Evolutionary conservation across 1,284 basidiomycete genomes (phyloP).

Genomic region (Wolfiporia cocos): DNA sequence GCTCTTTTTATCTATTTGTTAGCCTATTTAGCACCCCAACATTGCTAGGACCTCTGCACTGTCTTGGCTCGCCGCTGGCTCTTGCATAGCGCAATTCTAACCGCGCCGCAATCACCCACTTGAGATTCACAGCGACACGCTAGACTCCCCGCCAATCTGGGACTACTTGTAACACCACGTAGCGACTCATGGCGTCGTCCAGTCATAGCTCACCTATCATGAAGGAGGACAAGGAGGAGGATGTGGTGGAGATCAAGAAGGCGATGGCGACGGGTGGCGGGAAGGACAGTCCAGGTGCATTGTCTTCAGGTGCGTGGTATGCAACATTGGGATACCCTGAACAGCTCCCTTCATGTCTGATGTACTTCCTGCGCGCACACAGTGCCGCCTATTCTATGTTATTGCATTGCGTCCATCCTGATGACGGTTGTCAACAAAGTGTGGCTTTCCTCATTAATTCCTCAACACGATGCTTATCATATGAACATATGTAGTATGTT

Average conservation of each 20-base stretch:
- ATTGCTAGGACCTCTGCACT: too few relatives aligned
- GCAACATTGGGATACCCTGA: too few relatives aligned
- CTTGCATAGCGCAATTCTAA: too few relatives aligned
- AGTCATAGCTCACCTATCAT: conserved; percentile 4
- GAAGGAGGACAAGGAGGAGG: conserved; percentile 29
- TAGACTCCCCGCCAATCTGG: background rate
- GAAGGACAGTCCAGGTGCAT: conserved; percentile 27
- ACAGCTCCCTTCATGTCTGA: too few relatives aligned
- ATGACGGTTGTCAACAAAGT: conserved; percentile 99
- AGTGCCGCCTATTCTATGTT: conserved; percentile 81
- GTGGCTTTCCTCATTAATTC: conserved; percentile 12
- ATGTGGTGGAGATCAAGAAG: conserved; percentile 59
- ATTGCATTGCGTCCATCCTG: conserved; percentile 91
- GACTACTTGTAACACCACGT: background rate
- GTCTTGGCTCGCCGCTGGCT: too few relatives aligned
- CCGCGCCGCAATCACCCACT: background rate
- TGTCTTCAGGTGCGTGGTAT: conserved; percentile 35
- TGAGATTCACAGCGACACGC: background rate
- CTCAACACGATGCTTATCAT: conserved; percentile 2
- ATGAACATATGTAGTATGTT: conserved; percentile 60
- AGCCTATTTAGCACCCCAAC: too few relatives aligned
- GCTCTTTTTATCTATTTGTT: background rate
- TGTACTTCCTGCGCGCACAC: too few relatives aligned
- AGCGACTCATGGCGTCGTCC: conserved; percentile 1
- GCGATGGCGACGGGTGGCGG: conserved; percentile 48